Percentiles rank a stretch among this genome's conserved stretches.
Conservation (phyloP, 2,329 filamentous ascomycete genomes). For the Aspergillus brasiliensis region DNA sequence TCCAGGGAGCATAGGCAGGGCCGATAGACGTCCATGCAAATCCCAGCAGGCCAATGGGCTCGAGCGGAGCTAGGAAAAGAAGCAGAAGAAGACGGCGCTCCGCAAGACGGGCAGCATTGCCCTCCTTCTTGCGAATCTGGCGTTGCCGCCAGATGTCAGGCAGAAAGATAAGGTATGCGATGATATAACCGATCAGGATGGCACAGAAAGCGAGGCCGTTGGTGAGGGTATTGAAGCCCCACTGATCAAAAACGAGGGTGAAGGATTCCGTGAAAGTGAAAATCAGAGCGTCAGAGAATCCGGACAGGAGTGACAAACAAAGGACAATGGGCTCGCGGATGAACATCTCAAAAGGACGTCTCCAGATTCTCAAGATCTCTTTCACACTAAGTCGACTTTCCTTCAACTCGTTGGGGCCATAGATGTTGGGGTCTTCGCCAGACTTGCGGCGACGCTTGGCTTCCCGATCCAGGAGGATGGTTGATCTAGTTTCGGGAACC, state of each 20-base stretch:
- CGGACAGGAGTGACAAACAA: constrained; percentile 61
- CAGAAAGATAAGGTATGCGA: constrained; percentile 61
- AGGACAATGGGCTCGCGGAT: constrained; percentile 66
- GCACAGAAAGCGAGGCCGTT: constrained; percentile 59
- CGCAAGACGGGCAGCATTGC: constrained; percentile 62
- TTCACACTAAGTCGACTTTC: constrained; percentile 58
- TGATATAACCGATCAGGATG: constrained; percentile 59
- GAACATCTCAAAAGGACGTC: constrained; percentile 66
- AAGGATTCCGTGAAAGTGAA: constrained; percentile 69
- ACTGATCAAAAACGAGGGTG: constrained; percentile 60
- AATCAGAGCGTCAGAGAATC: constrained; percentile 66
- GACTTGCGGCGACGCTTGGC: constrained; percentile 71
- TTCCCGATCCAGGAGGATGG: constrained; percentile 75
- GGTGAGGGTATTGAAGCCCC: constrained; percentile 55
- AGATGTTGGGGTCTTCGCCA: constrained; percentile 62
- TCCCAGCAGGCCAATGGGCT: constrained; percentile 63
- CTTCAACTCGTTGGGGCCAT: constrained; percentile 70
- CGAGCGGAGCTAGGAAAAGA: constrained; percentile 60
- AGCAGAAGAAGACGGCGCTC: constrained; percentile 64
- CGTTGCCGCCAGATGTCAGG: constrained; percentile 55
- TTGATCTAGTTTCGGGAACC: constrained; percentile 77
- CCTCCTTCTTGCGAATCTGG: constrained; percentile 50
- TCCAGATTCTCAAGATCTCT: constrained; percentile 61
- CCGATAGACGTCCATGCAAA: constrained; percentile 64
- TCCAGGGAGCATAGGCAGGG: constrained; percentile 59